Evolutionary conservation across 495 filamentous ascomycete species (phyloP), one percentile per base, ranked within the genome.

Genomic region (Penicillium manginii): DNA sequence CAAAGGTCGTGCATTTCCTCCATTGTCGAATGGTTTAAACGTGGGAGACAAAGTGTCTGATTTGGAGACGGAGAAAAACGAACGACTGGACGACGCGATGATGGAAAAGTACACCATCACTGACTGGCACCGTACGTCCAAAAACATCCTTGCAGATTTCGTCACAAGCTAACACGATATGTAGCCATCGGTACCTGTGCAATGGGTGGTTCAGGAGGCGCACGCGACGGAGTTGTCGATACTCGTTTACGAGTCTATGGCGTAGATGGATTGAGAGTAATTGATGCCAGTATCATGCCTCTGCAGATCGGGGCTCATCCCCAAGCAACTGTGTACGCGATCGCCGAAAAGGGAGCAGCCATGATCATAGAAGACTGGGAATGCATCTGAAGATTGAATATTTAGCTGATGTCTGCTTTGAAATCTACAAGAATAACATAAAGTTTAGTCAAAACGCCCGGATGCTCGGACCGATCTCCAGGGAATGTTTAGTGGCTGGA

Each of bases 231-330:
- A 0, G 83, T 85, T 4, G 79, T 86, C 1, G 80, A 83, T 65
- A 63, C 69, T 1, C 58, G 64, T 17, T 58, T 84, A 50, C 65
- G 68, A 31, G 81, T 86, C 1, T 75, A 85, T 57, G 78, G 79
- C 0, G 73, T 81, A 4, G 62, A 68, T 31, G 71, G 75, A 0
- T 55, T 86, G 26, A 69, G 83, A 12, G 81, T 88, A 0, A 77
- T 84, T 9, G 84, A 83, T 57, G 83, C 84, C 3, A 75, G 81
- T 40, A 65, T 86, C 31, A 81, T 80, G 64, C 83, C 84, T 4
- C 48, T 81, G 26, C 75, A 81, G 51, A 68, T 84, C 21, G 71
- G 78, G 42, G 77, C 77, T 10, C 79, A 86, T 66, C 66, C 81
- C 43, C 79, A 82, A 60, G 78, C 77, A 0, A 84, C 83, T 0